Percentiles rank a stretch among this genome's conserved stretches.
These are phyloP conservation scores for Chrysosporium keratinophilum DNA, from an alignment of 2,329 filamentous ascomycete genomes.

Conservation along the genomic window DNA sequence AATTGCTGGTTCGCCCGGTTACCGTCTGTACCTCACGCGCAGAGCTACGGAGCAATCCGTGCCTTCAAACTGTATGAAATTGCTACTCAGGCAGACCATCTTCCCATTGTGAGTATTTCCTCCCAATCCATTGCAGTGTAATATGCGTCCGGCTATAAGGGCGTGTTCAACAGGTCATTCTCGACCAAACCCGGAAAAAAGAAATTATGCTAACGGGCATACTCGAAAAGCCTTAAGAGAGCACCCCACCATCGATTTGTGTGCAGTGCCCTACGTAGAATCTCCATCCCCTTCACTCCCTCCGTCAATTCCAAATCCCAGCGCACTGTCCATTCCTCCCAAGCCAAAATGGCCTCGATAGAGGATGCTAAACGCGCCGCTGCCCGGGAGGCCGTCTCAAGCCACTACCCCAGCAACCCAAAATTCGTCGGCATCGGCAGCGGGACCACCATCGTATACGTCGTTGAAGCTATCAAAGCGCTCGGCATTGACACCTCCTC, in stretches of 20 bases:
- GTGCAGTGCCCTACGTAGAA: too few relatives aligned
- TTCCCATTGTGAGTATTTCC: conserved; percentile 85
- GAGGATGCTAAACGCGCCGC: conserved; percentile 53
- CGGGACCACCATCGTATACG: conserved; percentile 57
- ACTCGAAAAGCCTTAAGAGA: too few relatives aligned
- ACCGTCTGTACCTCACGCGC: conserved; percentile 41
- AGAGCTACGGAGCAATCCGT: conserved; percentile 59
- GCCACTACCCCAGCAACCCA: conserved; percentile 49
- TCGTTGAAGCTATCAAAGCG: conserved; percentile 53
- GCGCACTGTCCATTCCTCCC: not conserved
- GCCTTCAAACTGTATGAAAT: conserved; percentile 60
- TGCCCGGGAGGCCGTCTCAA: conserved; percentile 47
- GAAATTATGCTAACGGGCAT: too few relatives aligned
- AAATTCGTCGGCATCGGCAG: conserved; percentile 55
- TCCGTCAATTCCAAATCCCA: too few relatives aligned
- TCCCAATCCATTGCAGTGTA: conserved; percentile 43
- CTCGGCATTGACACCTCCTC: conserved; percentile 36
- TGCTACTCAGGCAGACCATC: conserved; percentile 75
- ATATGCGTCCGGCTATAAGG: too few relatives aligned
- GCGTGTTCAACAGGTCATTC: too few relatives aligned
- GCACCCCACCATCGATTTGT: too few relatives aligned
- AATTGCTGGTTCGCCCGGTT: too few relatives aligned
- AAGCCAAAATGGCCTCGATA: conserved; percentile 31
- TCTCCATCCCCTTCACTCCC: too few relatives aligned
- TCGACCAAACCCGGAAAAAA: too few relatives aligned